These are phyloP conservation scores for Hypoxylon sp. DNA, from an alignment of 2,329 filamentous ascomycete genomes.

Conservation along the genomic window DNA sequence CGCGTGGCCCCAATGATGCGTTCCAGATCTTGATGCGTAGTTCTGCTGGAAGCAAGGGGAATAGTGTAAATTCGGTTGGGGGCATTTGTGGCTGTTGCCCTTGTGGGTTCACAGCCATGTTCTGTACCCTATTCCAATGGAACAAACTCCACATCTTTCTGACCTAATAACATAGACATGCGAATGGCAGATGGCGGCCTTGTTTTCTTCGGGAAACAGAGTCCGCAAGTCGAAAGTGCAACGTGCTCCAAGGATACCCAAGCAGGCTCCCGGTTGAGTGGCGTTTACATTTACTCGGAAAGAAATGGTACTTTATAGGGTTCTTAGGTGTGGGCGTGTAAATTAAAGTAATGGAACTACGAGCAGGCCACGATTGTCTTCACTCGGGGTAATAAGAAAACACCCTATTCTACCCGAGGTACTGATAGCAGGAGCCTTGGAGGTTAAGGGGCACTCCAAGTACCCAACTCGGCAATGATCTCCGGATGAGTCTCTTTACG, in stretches of 20 bases:
- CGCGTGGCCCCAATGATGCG: conserved; percentile 50
- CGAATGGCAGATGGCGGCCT: neutral
- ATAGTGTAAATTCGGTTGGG: conserved; percentile 44
- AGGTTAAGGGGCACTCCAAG: neutral
- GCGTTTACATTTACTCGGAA: neutral
- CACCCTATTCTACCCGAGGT: conserved; percentile 1
- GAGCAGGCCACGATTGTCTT: neutral
- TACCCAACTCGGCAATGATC: neutral
- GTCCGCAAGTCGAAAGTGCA: neutral
- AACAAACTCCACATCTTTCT: neutral
- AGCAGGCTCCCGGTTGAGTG: neutral
- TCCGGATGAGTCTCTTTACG: neutral
- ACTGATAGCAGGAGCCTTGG: neutral
- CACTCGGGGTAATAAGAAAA: neutral
- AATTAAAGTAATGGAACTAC: neutral
- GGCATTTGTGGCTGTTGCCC: neutral
- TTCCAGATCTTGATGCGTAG: conserved; percentile 54
- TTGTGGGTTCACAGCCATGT: conserved; percentile 14
- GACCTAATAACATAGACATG: neutral
- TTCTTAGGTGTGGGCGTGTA: neutral
- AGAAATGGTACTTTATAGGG: conserved; percentile 1
- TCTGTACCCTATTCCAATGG: neutral
- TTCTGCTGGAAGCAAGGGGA: conserved; percentile 51
- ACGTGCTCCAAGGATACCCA: neutral
- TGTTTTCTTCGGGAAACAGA: neutral